Percentiles rank a stretch among this genome's conserved stretches.
Evolutionary conservation across 2,329 filamentous ascomycete genomes (phyloP).

Genomic region (Neocucurbitaria cava): DNA sequence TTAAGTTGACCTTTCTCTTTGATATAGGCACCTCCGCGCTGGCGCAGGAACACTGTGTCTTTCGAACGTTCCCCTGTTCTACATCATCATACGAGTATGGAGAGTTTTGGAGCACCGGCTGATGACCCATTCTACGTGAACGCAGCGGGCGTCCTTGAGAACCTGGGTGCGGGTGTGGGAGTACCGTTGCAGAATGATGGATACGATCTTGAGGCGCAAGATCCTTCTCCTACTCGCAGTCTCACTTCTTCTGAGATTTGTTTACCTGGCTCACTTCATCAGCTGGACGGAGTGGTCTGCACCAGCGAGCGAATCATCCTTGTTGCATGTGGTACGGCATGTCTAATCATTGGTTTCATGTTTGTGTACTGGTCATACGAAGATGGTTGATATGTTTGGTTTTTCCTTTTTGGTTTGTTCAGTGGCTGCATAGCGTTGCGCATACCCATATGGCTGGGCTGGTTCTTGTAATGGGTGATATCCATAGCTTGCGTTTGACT

Average conservation of each 20-base stretch:
- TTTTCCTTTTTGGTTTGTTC: background rate
- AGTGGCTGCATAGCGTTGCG: slow-evolving; percentile 19
- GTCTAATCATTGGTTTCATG: background rate
- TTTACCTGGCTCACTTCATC: background rate
- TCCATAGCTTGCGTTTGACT: background rate
- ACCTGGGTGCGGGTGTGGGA: background rate
- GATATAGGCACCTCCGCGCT: background rate
- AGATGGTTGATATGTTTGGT: background rate
- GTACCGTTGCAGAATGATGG: slow-evolving; percentile 1
- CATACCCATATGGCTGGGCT: slow-evolving; percentile 9
- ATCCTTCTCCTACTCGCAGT: background rate
- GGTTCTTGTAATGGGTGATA: slow-evolving; percentile 2
- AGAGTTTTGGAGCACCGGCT: background rate
- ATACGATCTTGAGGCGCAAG: slow-evolving; percentile 9
- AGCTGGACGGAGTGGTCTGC: background rate
- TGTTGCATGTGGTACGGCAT: background rate
- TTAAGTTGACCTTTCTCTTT: slow-evolving; percentile 14
- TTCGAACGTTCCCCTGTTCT: background rate
- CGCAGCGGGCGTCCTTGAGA: background rate
- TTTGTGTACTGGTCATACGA: background rate
- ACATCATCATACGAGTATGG: background rate
- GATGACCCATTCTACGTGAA: background rate
- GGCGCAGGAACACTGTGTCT: background rate
- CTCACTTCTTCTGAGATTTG: background rate
- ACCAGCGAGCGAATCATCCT: background rate